These are phyloP conservation scores for Starmerella roubikii DNA, from an alignment of 805 yeast species.

Conservation along the genomic window DNA sequence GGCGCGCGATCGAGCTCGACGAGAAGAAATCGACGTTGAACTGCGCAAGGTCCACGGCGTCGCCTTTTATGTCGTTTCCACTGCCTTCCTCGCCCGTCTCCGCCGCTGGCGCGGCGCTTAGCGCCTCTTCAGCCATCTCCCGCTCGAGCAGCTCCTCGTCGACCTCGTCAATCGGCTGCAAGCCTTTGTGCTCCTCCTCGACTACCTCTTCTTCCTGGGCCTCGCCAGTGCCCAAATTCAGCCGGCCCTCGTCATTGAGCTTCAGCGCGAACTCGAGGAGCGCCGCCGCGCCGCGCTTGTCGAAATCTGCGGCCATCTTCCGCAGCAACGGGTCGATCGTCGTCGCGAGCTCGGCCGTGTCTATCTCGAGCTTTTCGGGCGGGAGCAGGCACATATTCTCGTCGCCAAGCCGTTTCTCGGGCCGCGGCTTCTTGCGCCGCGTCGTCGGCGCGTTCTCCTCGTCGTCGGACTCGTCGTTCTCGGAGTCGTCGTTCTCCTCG, in stretches of 20 bases:
- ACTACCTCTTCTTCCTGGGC: not conserved
- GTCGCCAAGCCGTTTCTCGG: not conserved
- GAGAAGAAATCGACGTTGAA: constrained; percentile 19
- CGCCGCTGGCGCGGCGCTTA: no score
- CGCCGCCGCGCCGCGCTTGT: constrained; percentile 32
- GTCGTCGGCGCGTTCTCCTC: constrained; percentile 11
- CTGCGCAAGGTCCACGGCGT: constrained; percentile 12
- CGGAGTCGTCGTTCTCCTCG: constrained; percentile 11
- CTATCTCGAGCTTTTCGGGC: constrained; percentile 23
- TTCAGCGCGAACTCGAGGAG: constrained; percentile 38
- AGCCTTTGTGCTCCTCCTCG: not conserved
- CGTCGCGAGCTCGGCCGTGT: constrained; percentile 27
- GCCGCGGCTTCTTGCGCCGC: not conserved
- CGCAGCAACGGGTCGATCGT: constrained; percentile 32
- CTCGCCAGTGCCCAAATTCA: constrained; percentile 34
- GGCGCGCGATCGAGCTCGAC: constrained; percentile 16
- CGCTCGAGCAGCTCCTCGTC: not conserved
- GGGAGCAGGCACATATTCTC: constrained; percentile 17
- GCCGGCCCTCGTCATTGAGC: constrained; percentile 43
- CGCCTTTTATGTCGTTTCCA: constrained; percentile 7
- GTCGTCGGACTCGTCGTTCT: constrained; percentile 13
- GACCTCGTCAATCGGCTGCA: not conserved
- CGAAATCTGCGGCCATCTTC: constrained; percentile 34
- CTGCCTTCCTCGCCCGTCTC: not conserved
- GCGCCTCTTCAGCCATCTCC: no score